Evolutionary conservation across 768 basidiomycete genomes (phyloP).

Genomic region (Punctularia strigosozonata): DNA sequence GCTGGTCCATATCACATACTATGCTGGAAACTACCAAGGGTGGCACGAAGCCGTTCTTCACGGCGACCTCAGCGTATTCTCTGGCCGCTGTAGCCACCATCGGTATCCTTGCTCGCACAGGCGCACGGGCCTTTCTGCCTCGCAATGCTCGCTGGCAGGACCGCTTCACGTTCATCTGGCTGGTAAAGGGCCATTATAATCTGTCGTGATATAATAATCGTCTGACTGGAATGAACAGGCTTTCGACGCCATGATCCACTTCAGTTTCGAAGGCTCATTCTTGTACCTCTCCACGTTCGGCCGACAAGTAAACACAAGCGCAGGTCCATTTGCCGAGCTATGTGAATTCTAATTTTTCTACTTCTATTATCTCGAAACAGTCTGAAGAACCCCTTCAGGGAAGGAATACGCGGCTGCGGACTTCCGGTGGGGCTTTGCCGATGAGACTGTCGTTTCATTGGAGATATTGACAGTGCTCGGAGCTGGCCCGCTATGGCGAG

Average conservation of each 20-base stretch:
- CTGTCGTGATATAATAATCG: too few species aligned
- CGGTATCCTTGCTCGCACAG: conserved; percentile 38
- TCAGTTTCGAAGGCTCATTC: conserved; percentile 71
- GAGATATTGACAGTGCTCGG: conserved; percentile 77
- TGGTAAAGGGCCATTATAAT: conserved; percentile 35
- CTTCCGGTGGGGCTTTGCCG: conserved; percentile 69
- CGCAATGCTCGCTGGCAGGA: conserved; percentile 55
- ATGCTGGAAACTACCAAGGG: conserved; percentile 5
- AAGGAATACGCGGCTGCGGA: conserved; percentile 75
- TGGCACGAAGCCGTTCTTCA: conserved; percentile 27
- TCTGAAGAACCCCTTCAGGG: conserved; percentile 31
- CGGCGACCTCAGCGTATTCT: conserved; percentile 49
- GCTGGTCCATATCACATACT: not conserved
- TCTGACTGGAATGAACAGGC: too few species aligned
- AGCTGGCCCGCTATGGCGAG: conserved; percentile 63
- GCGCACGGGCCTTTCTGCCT: conserved; percentile 45
- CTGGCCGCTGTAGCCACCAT: conserved; percentile 46
- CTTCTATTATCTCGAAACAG: not conserved
- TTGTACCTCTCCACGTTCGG: conserved; percentile 70
- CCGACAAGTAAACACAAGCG: conserved; percentile 54
- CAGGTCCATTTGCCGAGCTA: conserved; percentile 59
- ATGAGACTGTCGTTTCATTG: conserved; percentile 71
- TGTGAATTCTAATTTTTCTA: conserved; percentile 35
- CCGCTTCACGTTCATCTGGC: conserved; percentile 65
- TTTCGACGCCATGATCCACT: conserved; percentile 75